Conservation (phyloP, 129 eudicot genomes). For the Smallanthus sonchifolius region DNA sequence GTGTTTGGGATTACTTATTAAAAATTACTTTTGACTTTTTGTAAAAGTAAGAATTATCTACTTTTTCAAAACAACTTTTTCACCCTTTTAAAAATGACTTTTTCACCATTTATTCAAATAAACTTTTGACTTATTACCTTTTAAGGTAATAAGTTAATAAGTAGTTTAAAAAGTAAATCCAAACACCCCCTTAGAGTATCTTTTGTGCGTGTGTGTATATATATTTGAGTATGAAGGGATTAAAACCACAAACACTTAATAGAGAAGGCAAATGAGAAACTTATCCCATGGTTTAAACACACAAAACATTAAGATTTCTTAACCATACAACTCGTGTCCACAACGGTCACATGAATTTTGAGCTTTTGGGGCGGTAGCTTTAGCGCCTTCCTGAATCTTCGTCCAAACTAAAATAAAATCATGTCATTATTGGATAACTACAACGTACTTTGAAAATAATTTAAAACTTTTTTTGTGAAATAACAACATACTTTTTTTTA, state of each 20-base stretch:
- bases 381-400: slow-evolving; percentile 79
- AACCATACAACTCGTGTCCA: slow-evolving; percentile 55
- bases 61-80: no score
- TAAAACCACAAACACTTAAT: not conserved
- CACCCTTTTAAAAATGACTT: no score
- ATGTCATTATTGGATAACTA: no score
- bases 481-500: not conserved
- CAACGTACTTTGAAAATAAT: no score
- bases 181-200: no score
- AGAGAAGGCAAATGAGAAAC: not conserved
- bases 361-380: slow-evolving; percentile 32
- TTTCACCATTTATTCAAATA: no score
- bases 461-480: not conserved
- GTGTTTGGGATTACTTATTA: no score
- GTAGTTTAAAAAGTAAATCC: no score
- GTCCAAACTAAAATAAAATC: slow-evolving; percentile 36
- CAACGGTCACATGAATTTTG: slow-evolving; percentile 60
- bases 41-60: no score
- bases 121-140: no score
- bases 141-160: no score
- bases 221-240: not conserved
- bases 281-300: not conserved
- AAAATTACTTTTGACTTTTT: no score
- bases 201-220: not conserved
- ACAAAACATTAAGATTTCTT: not conserved